Percentiles rank a stretch among this genome's conserved stretches.
Evolutionary conservation across 441 rosid species (phyloP).

Genomic region (Gossypium gossypioides): DNA sequence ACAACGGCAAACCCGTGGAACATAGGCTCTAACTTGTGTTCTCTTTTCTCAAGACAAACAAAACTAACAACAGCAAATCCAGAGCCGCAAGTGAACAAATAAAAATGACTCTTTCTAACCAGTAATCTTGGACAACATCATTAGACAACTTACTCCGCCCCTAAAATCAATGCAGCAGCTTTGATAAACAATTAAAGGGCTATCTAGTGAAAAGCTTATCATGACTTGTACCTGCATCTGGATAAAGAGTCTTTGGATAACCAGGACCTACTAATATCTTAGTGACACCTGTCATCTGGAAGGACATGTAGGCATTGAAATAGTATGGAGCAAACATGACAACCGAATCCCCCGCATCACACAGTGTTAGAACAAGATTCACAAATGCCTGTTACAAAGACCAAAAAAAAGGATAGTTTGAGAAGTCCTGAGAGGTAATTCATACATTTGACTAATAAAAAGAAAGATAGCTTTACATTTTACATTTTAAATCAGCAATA

Average conservation of each 20-base stretch:
- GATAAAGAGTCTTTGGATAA: conserved; percentile 58
- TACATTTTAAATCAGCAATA: conserved; percentile 8
- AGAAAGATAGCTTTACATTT: conserved; percentile 1
- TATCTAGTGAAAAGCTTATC: conserved; percentile 7
- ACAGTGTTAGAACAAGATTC: conserved; percentile 73
- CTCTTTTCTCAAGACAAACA: not conserved
- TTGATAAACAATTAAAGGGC: not conserved
- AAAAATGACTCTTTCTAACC: not conserved
- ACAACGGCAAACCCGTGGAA: not conserved
- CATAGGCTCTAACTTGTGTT: not conserved
- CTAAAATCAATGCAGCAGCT: not conserved
- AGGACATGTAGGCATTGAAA: conserved; percentile 94
- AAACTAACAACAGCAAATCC: not conserved
- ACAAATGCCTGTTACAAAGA: conserved; percentile 73
- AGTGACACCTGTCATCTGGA: conserved; percentile 97
- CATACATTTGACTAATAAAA: conserved; percentile 2
- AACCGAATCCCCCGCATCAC: conserved; percentile 86
- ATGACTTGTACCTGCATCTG: conserved; percentile 67
- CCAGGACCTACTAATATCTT: conserved; percentile 80
- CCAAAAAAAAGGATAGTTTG: conserved; percentile 3
- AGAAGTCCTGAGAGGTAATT: conserved; percentile 3
- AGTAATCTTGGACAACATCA: not conserved
- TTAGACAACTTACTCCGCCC: not conserved
- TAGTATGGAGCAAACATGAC: conserved; percentile 97
- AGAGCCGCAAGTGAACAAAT: conserved; percentile 1